Evolutionary conservation across 2,329 filamentous ascomycete genomes (phyloP), one percentile per base, ranked within the genome.

Genomic region (Aulographum hederae): DNA sequence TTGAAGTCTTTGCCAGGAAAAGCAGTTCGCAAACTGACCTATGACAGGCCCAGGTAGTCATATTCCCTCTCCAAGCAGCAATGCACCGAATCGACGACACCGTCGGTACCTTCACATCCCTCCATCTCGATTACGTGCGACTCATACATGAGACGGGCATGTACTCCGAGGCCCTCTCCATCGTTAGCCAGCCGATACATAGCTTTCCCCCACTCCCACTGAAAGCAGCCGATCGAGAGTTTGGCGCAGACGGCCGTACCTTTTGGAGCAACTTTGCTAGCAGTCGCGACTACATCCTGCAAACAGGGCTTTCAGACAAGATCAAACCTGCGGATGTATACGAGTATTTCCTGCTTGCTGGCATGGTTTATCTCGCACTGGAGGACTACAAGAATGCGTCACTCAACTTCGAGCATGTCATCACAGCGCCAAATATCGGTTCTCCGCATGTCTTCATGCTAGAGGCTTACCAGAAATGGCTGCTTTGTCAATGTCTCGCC

Each of bases 381-480:
- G 47, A 51, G 17, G 50, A 55, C 32, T 61, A 50, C 39, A 47
- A 45, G 28, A 51, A 59, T 32, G 58, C 61, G n/a, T 48, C 50
- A 21, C 44, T 58, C 10, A 58, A 61, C 35, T 46, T 65, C 20
- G 60, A 65, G 40, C 50, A 54, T 32, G 50, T 62, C 26, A 46
- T 92, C 21, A 68, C 73, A 3, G 73, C 74, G 35, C 80, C 84
- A 1, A 60, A 64, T 1, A 73, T 73, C 14, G 58, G 63, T 19
- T 63, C 69, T 21, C 61, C 71, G 10, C 86, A 76, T 51, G 75
- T 73, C 48, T 64, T 91, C 31, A 89, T 89, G 77, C 62, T 78
- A 3, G 82, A 93, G 41, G 80, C 81, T 4, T 86, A 92, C 60
- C 91, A 86, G 56, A 91, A 86, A 53, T 94, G 82, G 78, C 49